Conservation (phyloP, 495 filamentous ascomycete species). For the Penicillium egyptiacum region DNA sequence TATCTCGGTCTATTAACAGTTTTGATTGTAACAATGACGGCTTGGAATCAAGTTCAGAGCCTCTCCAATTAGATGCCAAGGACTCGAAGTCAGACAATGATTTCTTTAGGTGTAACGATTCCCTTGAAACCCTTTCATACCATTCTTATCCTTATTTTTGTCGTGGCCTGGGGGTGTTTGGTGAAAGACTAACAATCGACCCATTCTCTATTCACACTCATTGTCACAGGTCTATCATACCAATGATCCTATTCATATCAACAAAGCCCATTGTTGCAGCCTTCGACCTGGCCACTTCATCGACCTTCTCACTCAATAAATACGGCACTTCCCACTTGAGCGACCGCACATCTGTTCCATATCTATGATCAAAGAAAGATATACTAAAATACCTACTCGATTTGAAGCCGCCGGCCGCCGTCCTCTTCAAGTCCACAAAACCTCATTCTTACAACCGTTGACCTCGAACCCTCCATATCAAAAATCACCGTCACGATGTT, state of each 20-base stretch:
- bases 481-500: conserved; percentile 13
- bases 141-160: conserved; percentile 7
- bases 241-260: not conserved
- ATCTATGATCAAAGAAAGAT: not conserved
- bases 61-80: conserved; percentile 20
- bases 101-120: conserved; percentile 24
- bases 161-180: conserved; percentile 1
- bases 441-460: not conserved
- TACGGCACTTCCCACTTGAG: not conserved
- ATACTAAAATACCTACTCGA: conserved; percentile 2
- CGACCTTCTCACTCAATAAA: conserved; percentile 7
- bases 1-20: conserved; percentile 10
- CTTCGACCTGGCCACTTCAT: not conserved
- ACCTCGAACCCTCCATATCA: not conserved
- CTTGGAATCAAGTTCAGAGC: conserved; percentile 1
- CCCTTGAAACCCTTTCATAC: conserved; percentile 1
- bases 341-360: not conserved
- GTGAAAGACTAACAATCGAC: not conserved
- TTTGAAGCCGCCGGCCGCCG: not conserved
- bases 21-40: conserved; percentile 19
- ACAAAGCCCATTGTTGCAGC: conserved; percentile 11
- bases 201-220: conserved; percentile 7
- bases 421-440: not conserved
- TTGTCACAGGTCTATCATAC: not conserved
- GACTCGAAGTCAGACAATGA: not conserved